A percentile compares a stretch with the other conserved stretches of the same genome.
phyloP scores from a whole-genome alignment of 108 stramenopile genomes.

The Skeletonema grethae region DNA sequence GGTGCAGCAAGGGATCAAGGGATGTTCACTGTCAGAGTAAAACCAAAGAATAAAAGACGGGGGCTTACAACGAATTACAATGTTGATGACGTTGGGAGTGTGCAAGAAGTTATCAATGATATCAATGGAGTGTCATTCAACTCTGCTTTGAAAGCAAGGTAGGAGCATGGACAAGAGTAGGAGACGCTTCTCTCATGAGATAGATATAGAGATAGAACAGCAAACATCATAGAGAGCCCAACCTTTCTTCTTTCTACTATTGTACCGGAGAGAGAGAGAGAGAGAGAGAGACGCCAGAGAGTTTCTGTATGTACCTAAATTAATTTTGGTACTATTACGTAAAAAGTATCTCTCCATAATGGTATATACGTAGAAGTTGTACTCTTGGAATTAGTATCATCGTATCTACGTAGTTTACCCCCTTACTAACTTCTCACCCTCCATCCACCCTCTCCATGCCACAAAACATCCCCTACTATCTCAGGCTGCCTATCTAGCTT shows the following conservation, averaged over 20 bases:
- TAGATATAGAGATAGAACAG: too few relatives aligned
- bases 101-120: conserved; percentile 81
- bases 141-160: conserved; percentile 52
- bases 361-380: neutral
- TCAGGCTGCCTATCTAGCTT: conserved; percentile 46
- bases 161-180: too few relatives aligned
- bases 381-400: neutral
- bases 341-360: too few relatives aligned
- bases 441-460: neutral
- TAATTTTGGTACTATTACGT: too few relatives aligned
- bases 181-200: too few relatives aligned
- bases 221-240: too few relatives aligned
- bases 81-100: conserved; percentile 54
- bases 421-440: neutral
- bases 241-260: too few relatives aligned
- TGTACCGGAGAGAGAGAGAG: too few relatives aligned
- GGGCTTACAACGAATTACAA: conserved; percentile 81
- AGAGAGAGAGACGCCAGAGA: too few relatives aligned
- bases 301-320: too few relatives aligned
- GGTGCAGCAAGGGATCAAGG: conserved; percentile 70
- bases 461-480: conserved; percentile 19
- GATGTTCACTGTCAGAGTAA: conserved; percentile 72
- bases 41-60: conserved; percentile 63
- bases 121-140: conserved; percentile 88
- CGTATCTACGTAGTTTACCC: neutral